phyloP scores from a whole-genome alignment of 2,329 filamentous ascomycete genomes.

The Sordariomycetes sp. region DNA sequence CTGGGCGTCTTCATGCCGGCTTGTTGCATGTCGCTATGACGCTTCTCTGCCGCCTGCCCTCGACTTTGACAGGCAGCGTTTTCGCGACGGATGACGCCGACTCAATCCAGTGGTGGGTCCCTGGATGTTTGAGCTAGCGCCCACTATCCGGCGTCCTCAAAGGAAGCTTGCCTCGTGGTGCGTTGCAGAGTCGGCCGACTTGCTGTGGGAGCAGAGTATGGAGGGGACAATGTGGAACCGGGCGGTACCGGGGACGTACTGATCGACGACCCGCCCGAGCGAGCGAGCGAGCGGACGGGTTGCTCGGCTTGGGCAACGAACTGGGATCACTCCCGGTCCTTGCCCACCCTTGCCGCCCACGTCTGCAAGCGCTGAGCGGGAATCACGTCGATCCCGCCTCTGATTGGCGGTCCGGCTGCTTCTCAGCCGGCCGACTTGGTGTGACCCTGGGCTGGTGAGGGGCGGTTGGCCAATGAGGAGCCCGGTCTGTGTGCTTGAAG shows the following conservation, averaged over 20 bases:
- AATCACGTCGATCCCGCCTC: conserved; percentile 1
- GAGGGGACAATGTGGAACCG: not conserved
- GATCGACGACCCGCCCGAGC: not conserved
- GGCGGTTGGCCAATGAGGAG: conserved; percentile 1
- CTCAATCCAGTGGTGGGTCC: not conserved
- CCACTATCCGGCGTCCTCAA: not conserved
- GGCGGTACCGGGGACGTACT: not conserved
- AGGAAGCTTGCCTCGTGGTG: not conserved
- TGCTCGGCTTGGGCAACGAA: not conserved
- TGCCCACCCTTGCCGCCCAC: conserved; percentile 2
- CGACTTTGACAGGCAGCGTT: not conserved
- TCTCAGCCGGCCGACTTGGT: not conserved
- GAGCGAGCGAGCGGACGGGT: not conserved
- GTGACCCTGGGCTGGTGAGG: conserved; percentile 1
- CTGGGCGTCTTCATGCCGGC: not conserved
- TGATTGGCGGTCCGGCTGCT: not conserved
- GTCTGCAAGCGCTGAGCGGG: conserved; percentile 3
- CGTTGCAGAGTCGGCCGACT: not conserved
- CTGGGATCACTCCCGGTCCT: not conserved
- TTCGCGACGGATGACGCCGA: not conserved
- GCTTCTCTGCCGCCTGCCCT: not conserved
- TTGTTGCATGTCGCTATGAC: not conserved
- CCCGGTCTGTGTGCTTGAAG: not conserved
- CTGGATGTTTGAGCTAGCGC: not conserved
- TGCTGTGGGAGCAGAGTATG: not conserved